Conservation (phyloP, 2,329 filamentous ascomycete genomes). For the Thielaviopsis populi region DNA sequence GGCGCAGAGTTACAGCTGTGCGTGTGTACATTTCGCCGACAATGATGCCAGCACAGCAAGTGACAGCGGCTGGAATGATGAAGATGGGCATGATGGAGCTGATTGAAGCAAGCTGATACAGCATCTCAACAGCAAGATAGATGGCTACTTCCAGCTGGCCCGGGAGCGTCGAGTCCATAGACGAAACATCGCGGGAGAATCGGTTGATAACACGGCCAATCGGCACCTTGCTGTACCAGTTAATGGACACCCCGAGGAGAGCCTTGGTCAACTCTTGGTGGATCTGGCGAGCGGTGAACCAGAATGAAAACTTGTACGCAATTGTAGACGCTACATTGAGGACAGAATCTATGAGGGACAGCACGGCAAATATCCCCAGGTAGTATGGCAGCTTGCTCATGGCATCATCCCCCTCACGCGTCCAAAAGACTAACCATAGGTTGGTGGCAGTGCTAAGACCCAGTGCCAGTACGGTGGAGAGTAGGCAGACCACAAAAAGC, state of each 20-base stretch:
- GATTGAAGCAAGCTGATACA: constrained; percentile 33
- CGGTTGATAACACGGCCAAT: constrained; percentile 40
- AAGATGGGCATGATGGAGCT: constrained; percentile 39
- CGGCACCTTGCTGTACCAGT: constrained; percentile 41
- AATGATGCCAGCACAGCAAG: constrained; percentile 31
- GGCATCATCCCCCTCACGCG: constrained; percentile 22
- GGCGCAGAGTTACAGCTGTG: constrained; percentile 33
- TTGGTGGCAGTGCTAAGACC: constrained; percentile 14
- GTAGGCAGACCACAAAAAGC: constrained; percentile 4
- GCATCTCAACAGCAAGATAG: constrained; percentile 29
- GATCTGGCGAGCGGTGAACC: constrained; percentile 38
- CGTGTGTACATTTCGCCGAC: constrained; percentile 29
- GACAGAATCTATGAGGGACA: constrained; percentile 30
- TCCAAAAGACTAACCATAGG: constrained; percentile 38
- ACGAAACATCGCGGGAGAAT: constrained; percentile 42
- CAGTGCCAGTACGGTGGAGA: constrained; percentile 11
- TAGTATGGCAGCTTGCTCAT: constrained; percentile 36
- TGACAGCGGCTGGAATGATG: constrained; percentile 31
- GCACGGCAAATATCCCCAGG: constrained; percentile 35
- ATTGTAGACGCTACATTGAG: constrained; percentile 30
- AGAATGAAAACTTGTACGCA: constrained; percentile 39
- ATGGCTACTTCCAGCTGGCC: constrained; percentile 31
- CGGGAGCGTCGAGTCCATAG: constrained; percentile 35
- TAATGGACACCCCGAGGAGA: constrained; percentile 38
- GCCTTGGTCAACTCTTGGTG: constrained; percentile 38